A percentile compares a stretch with the other conserved stretches of the same genome.
Conservation (phyloP, 371 early-diverging fungal genomes). For the Coemansia sp. region DNA sequence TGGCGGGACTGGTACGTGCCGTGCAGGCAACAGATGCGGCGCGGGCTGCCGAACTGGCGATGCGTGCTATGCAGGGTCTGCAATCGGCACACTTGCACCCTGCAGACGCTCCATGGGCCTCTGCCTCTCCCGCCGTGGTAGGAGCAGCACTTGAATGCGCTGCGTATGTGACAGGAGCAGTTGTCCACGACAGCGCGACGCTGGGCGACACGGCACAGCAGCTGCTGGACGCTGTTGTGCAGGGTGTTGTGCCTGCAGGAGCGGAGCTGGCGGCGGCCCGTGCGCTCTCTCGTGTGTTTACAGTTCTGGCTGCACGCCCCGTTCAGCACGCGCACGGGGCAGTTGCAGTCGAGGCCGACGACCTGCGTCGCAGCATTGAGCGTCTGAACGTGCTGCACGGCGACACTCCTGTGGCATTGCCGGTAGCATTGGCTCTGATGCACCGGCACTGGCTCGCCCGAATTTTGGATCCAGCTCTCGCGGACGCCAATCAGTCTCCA, state of each 20-base stretch:
- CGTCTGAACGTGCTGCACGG: slow-evolving; percentile 25
- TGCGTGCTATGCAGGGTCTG: not conserved
- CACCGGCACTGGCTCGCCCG: slow-evolving; percentile 38
- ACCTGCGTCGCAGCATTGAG: slow-evolving; percentile 38
- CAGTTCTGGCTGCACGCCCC: slow-evolving; percentile 3
- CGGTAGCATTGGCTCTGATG: slow-evolving; percentile 28
- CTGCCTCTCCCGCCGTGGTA: slow-evolving; percentile 11
- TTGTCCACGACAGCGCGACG: slow-evolving; percentile 12
- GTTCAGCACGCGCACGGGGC: slow-evolving; percentile 5
- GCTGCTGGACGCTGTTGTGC: slow-evolving; percentile 17
- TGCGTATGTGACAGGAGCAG: slow-evolving; percentile 12
- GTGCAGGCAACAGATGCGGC: slow-evolving; percentile 8
- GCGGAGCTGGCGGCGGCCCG: slow-evolving; percentile 9
- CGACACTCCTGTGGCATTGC: slow-evolving; percentile 16
- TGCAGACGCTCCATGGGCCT: not conserved
- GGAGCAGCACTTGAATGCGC: slow-evolving; percentile 32
- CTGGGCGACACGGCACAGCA: slow-evolving; percentile 18
- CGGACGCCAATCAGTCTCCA: slow-evolving; percentile 25
- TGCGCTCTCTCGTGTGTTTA: slow-evolving; percentile 13
- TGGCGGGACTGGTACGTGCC: slow-evolving; percentile 22
- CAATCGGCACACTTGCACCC: slow-evolving; percentile 2
- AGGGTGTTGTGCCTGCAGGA: not conserved
- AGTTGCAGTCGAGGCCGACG: slow-evolving; percentile 19
- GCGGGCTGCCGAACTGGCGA: slow-evolving; percentile 21
- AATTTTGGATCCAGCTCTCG: slow-evolving; percentile 24